Evolutionary conservation across 352 stramenopile species (phyloP).

Genomic region (Globisporangium polare): DNA sequence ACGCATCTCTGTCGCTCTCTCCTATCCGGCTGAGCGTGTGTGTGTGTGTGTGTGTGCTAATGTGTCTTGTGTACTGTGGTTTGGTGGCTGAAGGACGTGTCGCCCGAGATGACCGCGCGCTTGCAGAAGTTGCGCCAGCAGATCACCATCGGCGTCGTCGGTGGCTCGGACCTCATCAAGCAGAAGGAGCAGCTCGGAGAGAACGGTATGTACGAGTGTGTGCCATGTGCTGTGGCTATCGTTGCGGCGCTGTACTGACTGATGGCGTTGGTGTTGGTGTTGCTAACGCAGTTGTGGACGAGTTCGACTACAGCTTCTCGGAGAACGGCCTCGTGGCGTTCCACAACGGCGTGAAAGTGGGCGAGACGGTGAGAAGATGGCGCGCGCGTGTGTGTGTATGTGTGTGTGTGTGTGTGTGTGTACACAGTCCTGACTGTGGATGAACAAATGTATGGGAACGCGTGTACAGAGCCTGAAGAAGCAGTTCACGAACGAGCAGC

Average conservation of each 20-base stretch:
- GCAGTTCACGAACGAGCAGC: conserved; percentile 95
- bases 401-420: neutral
- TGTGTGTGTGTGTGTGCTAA: neutral
- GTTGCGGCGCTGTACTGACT: neutral
- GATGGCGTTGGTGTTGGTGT: neutral
- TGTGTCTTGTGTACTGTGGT: neutral
- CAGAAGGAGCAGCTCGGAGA: conserved; percentile 98
- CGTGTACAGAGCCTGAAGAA: conserved; percentile 87
- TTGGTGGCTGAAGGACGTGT: conserved; percentile 53
- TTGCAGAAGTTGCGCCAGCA: conserved; percentile 90
- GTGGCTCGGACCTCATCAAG: conserved; percentile 97
- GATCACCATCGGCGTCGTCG: conserved; percentile 98
- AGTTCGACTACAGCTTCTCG: conserved; percentile 99
- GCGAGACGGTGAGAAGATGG: conserved; percentile 55
- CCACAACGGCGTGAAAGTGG: conserved; percentile 92
- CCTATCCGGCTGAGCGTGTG: neutral
- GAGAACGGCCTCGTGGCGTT: conserved; percentile 99
- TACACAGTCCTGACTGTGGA: neutral
- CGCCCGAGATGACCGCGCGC: conserved; percentile 91
- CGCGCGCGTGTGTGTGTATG: neutral
- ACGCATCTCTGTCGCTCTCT: neutral
- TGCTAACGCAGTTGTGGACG: conserved; percentile 71
- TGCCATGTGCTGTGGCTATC: neutral
- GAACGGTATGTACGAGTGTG: conserved; percentile 28
- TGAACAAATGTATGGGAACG: neutral